phyloP scores from a whole-genome alignment of 148 eudicot species.

The Pharnaceum exiguum region DNA sequence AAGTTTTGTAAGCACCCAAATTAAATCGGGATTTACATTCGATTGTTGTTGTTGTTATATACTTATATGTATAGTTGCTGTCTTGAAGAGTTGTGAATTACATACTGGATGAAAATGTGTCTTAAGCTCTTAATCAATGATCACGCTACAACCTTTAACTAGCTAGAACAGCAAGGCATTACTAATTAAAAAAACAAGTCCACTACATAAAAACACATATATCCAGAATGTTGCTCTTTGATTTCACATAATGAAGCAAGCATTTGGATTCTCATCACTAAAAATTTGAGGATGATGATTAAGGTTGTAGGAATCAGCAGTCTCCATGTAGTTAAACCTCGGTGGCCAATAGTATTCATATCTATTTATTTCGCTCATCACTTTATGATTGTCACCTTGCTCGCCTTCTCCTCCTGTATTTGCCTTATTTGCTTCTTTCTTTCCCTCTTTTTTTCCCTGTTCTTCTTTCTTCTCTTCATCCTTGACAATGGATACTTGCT shows the following conservation, averaged over 20 bases:
- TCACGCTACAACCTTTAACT: too few relatives aligned
- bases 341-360: slow-evolving; percentile 36
- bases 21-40: too few relatives aligned
- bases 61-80: too few relatives aligned
- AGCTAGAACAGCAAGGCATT: too few relatives aligned
- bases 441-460: slow-evolving; percentile 22
- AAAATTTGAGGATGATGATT: slow-evolving; percentile 45
- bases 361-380: not conserved
- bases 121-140: too few relatives aligned
- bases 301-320: slow-evolving; percentile 1
- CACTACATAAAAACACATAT: too few relatives aligned
- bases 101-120: too few relatives aligned
- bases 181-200: too few relatives aligned
- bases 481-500: slow-evolving; percentile 42
- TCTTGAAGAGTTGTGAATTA: too few relatives aligned
- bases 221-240: too few relatives aligned
- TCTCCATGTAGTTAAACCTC: slow-evolving; percentile 30
- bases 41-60: too few relatives aligned
- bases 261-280: slow-evolving; percentile 73
- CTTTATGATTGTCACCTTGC: slow-evolving; percentile 14
- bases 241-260: slow-evolving; percentile 58
- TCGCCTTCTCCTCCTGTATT: slow-evolving; percentile 8
- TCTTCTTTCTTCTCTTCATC: slow-evolving; percentile 30
- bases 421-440: slow-evolving; percentile 21
- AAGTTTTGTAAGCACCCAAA: too few relatives aligned